phyloP scores from a whole-genome alignment of 768 basidiomycete species.

The Amanita rubescens region DNA sequence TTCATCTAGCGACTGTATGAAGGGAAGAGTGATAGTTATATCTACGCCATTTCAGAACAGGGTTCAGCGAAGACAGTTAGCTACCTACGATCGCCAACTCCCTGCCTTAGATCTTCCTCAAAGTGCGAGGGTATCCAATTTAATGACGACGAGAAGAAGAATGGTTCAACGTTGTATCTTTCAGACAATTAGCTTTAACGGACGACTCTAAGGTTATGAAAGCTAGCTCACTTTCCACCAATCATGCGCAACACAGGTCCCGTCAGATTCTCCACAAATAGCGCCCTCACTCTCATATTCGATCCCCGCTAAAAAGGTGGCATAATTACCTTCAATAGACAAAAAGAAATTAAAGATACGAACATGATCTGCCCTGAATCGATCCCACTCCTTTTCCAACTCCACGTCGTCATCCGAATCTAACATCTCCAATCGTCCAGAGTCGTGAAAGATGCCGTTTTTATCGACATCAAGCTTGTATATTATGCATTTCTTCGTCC shows the following conservation, averaged over 20 bases:
- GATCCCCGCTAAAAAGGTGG: conserved; percentile 10
- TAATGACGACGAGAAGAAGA: conserved; percentile 58
- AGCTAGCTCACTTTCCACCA: conserved; percentile 38
- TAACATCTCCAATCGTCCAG: conserved; percentile 14
- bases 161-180: conserved; percentile 58
- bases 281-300: conserved; percentile 38
- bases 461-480: conserved; percentile 35
- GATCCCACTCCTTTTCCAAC: conserved; percentile 29
- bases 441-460: conserved; percentile 26
- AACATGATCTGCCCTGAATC: conserved; percentile 26
- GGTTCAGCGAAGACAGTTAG: not conserved
- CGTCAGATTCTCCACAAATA: conserved; percentile 48
- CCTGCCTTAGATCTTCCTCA: conserved; percentile 36
- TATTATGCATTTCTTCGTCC: conserved; percentile 20
- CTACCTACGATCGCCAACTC: conserved; percentile 45
- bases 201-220: not conserved
- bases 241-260: conserved; percentile 52
- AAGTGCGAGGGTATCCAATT: conserved; percentile 66
- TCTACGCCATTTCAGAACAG: conserved; percentile 26
- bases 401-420: conserved; percentile 1
- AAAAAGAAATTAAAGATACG: conserved; percentile 12
- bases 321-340: not conserved
- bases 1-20: conserved; percentile 35
- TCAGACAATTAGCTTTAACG: not conserved
- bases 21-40: conserved; percentile 51